These are phyloP conservation scores for Tubosaeta sp. DNA, from an alignment of 768 basidiomycete species.

Conservation along the genomic window DNA sequence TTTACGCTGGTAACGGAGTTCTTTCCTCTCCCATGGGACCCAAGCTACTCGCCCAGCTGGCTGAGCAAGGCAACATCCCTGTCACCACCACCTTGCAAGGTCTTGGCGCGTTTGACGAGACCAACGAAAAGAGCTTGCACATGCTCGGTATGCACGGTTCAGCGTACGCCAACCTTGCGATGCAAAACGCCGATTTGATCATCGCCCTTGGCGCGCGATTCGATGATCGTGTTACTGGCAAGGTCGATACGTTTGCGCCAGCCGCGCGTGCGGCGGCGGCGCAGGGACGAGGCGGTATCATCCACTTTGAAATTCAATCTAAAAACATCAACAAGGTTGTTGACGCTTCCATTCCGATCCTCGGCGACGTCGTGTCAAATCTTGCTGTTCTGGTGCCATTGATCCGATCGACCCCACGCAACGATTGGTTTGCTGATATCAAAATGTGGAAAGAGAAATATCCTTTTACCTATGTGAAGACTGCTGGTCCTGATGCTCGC, in stretches of 20 bases:
- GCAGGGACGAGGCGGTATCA: constrained; percentile 89
- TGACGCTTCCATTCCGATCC: constrained; percentile 87
- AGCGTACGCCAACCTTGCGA: constrained; percentile 95
- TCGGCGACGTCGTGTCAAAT: constrained; percentile 89
- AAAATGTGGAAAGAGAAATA: constrained; percentile 79
- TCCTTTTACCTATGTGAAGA: constrained; percentile 84
- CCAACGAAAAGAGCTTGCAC: constrained; percentile 78
- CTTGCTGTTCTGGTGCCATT: constrained; percentile 77
- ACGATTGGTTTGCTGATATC: constrained; percentile 82
- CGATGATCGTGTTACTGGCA: constrained; percentile 97
- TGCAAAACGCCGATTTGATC: constrained; percentile 96
- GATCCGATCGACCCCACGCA: constrained; percentile 60
- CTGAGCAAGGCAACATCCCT: constrained; percentile 87
- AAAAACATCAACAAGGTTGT: constrained; percentile 99
- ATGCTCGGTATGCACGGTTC: constrained; percentile 99
- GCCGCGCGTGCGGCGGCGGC: constrained; percentile 82
- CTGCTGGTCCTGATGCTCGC: constrained; percentile 48
- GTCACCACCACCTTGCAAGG: constrained; percentile 97
- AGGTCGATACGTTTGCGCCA: constrained; percentile 85
- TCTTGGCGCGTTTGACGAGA: constrained; percentile 93
- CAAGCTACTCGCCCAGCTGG: constrained; percentile 70
- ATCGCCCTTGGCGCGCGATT: constrained; percentile 96
- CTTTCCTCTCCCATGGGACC: constrained; percentile 81
- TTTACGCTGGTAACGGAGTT: constrained; percentile 92
- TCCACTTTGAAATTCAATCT: constrained; percentile 97